Evolutionary conservation across 2,329 filamentous ascomycete genomes (phyloP).

Genomic region (Pseudovirgaria hyperparasitica): DNA sequence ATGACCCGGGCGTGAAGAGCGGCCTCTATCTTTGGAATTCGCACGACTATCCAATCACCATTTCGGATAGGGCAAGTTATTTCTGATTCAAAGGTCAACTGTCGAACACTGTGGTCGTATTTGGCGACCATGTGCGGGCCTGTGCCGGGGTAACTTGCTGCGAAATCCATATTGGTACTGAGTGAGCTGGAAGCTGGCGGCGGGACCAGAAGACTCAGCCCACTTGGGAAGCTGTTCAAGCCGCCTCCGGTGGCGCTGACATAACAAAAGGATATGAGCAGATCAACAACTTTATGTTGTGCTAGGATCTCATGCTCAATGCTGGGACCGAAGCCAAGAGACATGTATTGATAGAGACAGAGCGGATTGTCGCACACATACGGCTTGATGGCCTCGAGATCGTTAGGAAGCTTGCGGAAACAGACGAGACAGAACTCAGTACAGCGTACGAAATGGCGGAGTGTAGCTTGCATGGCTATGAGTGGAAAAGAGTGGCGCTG

Average conservation of each 20-base stretch:
- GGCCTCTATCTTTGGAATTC: conserved; percentile 7
- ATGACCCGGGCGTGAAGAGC: conserved; percentile 38
- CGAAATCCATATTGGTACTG: too few species aligned
- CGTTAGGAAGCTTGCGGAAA: conserved; percentile 51
- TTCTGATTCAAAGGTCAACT: too few species aligned
- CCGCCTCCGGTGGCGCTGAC: conserved; percentile 32
- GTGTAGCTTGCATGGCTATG: conserved; percentile 57
- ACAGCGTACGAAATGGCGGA: conserved; percentile 67
- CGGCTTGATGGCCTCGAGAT: conserved; percentile 60
- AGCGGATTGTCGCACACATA: conserved; percentile 61
- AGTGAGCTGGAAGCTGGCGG: conserved; percentile 6
- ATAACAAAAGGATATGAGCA: conserved; percentile 75
- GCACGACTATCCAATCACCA: conserved; percentile 42
- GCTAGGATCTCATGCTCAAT: conserved; percentile 73
- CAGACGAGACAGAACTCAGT: conserved; percentile 83
- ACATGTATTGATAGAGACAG: conserved; percentile 81
- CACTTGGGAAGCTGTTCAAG: conserved; percentile 43
- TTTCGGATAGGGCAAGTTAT: conserved; percentile 26
- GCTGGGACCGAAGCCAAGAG: conserved; percentile 70
- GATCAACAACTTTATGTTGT: conserved; percentile 71
- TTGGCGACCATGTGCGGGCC: neutral
- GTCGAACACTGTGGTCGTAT: too few species aligned
- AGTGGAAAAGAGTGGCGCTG: conserved; percentile 41
- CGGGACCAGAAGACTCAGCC: conserved; percentile 43
- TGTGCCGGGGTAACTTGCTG: neutral